Base-by-base conservation (phyloP, 495 filamentous ascomycete species). In the Penicillium cataractarum region DNA sequence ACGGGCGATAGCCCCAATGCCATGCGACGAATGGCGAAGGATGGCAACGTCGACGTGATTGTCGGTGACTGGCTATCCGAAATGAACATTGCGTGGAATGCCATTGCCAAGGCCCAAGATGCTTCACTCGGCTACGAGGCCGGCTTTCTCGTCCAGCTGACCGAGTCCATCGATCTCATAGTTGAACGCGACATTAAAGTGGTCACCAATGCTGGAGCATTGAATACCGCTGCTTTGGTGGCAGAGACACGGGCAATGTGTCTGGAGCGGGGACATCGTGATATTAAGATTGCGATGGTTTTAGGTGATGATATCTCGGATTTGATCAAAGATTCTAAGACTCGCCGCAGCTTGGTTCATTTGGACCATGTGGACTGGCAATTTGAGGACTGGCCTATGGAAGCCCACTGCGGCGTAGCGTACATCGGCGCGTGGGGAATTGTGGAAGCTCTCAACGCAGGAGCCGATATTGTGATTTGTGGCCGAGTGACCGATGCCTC, bases 11-110 rank as follows among this genome's bases (percentile, higher is more conserved):
- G 35, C 4, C 35, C 35, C 13, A 39, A 39, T 39, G 35, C 35
- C 35, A 39, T 39, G 35, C 35, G 12, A 0, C 35, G 35, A 4
- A 39, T 39, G 35, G 35, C 35, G 13, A 1, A 39, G 35, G 35
- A 39, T 15, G 35, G 35, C 35, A 39, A 39, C 4, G 13, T 39
- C 13, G 35, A 39, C 17, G 35, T 39, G 13, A 39, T 39, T 17
- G 35, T 39, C 57, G 35, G 35, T 17, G 35, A 39, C 13, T 39
- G 35, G 35, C 35, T 39, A 19, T 72, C 71, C 7, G 68, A 74
- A 42, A 65, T 71, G 58, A 74, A 74, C 39, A 65, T 73, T 22
- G 68, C 68, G 8, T 66, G 65, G 64, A 62, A 67, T 40, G 58
- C 61, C 22, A 61, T 66, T 32, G 44, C 64, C 15, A 69, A 66